These are phyloP conservation scores for Sporisorium graminicola DNA, from an alignment of 1,284 basidiomycete genomes.

Conservation along the genomic window DNA sequence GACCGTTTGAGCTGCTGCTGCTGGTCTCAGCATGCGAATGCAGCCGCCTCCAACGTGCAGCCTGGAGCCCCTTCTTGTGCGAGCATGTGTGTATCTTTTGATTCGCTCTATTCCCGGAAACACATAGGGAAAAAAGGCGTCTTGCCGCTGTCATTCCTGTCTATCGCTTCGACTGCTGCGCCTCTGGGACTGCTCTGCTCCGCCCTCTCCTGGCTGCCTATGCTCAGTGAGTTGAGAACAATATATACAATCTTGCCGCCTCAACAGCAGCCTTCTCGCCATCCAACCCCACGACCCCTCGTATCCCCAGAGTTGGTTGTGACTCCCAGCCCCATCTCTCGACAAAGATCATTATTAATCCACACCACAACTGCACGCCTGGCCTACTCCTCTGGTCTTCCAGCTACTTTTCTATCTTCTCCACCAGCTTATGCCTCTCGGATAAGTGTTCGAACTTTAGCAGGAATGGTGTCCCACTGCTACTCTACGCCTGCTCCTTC, in stretches of 20 bases:
- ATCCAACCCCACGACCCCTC: background rate
- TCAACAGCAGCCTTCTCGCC: background rate
- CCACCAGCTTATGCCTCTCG: background rate
- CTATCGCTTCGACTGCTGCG: conserved; percentile 7
- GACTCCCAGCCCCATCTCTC: background rate
- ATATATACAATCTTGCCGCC: conserved; percentile 23
- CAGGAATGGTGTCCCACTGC: conserved; percentile 36
- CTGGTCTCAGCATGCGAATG: conserved; percentile 1
- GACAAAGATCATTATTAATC: background rate
- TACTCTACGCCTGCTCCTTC: conserved; percentile 29
- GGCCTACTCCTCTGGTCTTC: background rate
- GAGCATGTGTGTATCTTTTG: background rate
- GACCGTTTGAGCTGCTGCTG: background rate
- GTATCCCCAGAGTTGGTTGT: conserved; percentile 1
- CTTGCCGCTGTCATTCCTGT: background rate
- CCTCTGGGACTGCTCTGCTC: background rate
- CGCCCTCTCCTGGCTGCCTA: background rate
- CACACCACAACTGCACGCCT: conserved; percentile 1
- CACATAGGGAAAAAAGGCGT: background rate
- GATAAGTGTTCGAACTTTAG: too few relatives aligned
- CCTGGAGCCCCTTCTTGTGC: conserved; percentile 15
- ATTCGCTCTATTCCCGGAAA: background rate
- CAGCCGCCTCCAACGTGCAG: conserved; percentile 17
- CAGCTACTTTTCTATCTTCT: conserved; percentile 1
- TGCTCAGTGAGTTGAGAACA: conserved; percentile 6